Evolutionary conservation across 345 rosid species (phyloP), one percentile per base, ranked within the genome.

Genomic region (Orychophragmus violaceus): DNA sequence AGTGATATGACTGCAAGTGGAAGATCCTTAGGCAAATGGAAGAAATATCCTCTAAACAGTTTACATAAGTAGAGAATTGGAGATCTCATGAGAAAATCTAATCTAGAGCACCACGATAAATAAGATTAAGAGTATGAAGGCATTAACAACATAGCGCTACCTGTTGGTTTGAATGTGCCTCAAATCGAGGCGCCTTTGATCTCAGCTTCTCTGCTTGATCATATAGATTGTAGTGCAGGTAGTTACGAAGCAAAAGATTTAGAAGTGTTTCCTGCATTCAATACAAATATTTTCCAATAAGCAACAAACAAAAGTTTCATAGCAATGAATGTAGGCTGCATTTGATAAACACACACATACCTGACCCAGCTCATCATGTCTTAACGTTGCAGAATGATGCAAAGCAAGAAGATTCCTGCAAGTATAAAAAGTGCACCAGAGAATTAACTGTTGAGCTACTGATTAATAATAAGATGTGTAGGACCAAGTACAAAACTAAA

Each of bases 131-230:
- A 21, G 30, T 14, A 22, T 16, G 48, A 50, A 53, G 18, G 19
- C 7, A 25, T 24, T 37, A 18, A 24, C 23, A 29, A 56, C n/a
- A n/a, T 33, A 29, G 12, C 51, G 62, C 5, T 77, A 77, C 98
- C 90, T 91, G 98, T 72, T 92, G 96, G 67, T 87, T 92, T 13
- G 95, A 92, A 78, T 89, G 98, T 3, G 93, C 98, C 77, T 92
- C 98, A 83, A 92, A 92, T n/a, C 87, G 79, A 21, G 95, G 95
- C 59, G 93, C 96, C 75, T 92, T 89, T 8, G 95, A 89, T 59
- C 98, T 83, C 69, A 92, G 77, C 81, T 89, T 92, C 80, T 92
- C 96, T 25, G 95, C 98, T 46, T 89, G 98, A 59, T 92, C 98
- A 70, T 87, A 92, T 17, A 89, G 76, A 63, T 87, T 89, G 73